A percentile compares a stretch with the other conserved stretches of the same genome.
These are phyloP conservation scores for Aureobasidium melanogenum DNA, from an alignment of 2,329 filamentous ascomycete species.

Conservation along the genomic window DNA sequence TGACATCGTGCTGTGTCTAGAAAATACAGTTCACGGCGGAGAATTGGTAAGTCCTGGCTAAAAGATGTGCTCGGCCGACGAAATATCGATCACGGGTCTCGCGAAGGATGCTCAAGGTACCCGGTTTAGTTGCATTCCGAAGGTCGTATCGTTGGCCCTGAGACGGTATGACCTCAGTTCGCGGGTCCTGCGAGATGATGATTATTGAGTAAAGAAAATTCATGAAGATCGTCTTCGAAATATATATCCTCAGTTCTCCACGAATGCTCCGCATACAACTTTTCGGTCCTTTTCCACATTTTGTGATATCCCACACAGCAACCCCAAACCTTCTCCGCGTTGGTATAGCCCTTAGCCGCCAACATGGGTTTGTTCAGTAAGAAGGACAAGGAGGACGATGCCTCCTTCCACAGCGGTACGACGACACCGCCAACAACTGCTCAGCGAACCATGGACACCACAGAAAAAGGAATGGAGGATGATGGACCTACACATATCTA, in stretches of 20 bases:
- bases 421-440: neutral
- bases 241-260: neutral
- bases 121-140: neutral
- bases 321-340: constrained; percentile 8
- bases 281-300: constrained; percentile 12
- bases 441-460: neutral
- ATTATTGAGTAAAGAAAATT: neutral
- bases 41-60: neutral
- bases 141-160: neutral
- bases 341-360: neutral
- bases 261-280: neutral
- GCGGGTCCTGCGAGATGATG: constrained; percentile 1
- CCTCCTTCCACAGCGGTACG: neutral
- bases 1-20: neutral
- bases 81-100: constrained; percentile 3
- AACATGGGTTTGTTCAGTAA: constrained; percentile 10
- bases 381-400: constrained; percentile 7
- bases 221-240: neutral
- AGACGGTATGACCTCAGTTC: constrained; percentile 7
- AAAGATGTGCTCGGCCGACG: neutral
- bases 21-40: neutral
- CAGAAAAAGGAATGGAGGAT: constrained; percentile 5
- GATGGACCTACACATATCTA: constrained; percentile 14
- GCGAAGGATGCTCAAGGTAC: neutral
- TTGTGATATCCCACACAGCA: neutral